Base-by-base conservation (phyloP, 2,329 filamentous ascomycete species). In the Aspergillus costaricaensis region DNA sequence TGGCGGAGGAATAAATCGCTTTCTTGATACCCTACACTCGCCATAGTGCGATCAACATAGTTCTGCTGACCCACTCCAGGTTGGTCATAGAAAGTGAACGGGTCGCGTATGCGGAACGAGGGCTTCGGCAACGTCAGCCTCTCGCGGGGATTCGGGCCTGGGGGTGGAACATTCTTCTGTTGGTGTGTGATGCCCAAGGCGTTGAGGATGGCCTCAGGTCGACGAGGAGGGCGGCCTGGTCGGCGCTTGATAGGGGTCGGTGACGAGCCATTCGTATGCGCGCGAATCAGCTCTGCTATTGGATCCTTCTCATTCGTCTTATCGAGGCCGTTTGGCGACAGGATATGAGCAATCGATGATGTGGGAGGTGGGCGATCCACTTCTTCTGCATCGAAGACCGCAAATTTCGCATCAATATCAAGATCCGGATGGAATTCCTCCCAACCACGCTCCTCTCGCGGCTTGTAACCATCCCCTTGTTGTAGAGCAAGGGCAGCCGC, bases 371-470 rank as follows among this genome's bases (percentile, higher is more conserved):
- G 81, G 19, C 92, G 91, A 73, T 98, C 94, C 6, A 98, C 89
- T 66, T 96, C 91, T 64, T 95, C 88, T 2, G 92, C 88, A 52
- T 85, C 87, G 72, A 93, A 93, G 2, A 96, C 82, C 67, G 89
- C 86, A 65, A 97, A 89, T 4, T 85, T 86, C 12, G 85, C 85
- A 59, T 96, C 92, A 52, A 97, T 92, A 78, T 98, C 93, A 55
- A 99, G 85, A 70, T 97, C 91, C 0, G 92, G 92, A 76, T 99
- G 95, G 66, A 98, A 98, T 74, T 99, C 95, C 72, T 97, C 93
- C 92, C 94, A 99, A 55, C 92, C 91, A 64, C 94, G 88, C 80
- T 99, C 95, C 78, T 99, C 95, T 71, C 95, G 86, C 32, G 95
- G 95, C 75, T 99, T 99, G 79, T 98, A 98, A 54, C 94, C 93